These are phyloP conservation scores for Fraxinus latifolia DNA, from an alignment of 305 asterid species.

Conservation along the genomic window DNA sequence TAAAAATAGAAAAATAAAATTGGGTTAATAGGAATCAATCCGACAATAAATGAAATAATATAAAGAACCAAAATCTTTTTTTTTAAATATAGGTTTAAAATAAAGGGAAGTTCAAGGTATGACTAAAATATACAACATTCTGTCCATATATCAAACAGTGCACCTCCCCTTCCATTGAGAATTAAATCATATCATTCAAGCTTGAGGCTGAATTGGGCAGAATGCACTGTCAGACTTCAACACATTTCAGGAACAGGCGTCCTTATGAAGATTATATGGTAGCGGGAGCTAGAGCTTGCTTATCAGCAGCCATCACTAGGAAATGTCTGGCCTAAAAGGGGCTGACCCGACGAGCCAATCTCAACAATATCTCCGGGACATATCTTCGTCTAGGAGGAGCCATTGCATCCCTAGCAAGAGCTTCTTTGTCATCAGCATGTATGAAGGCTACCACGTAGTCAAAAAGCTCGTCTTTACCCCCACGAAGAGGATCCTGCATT, in stretches of 20 bases:
- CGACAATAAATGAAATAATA: neutral
- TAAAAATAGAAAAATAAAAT: too few species aligned
- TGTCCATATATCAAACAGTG: neutral
- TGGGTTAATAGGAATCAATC: neutral
- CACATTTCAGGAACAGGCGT: constrained; percentile 3
- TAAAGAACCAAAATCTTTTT: neutral
- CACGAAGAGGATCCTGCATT: constrained; percentile 90
- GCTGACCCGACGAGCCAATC: constrained; percentile 65
- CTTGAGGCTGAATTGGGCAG: neutral
- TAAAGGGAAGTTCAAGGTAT: neutral
- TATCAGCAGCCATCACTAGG: constrained; percentile 9
- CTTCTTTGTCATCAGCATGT: constrained; percentile 68
- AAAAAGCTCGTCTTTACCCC: constrained; percentile 89
- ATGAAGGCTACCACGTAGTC: constrained; percentile 62
- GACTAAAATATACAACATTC: neutral
- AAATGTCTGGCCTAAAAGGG: constrained; percentile 51
- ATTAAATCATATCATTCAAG: neutral
- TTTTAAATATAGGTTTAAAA: neutral
- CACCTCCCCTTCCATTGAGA: neutral
- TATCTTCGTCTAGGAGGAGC: constrained; percentile 77
- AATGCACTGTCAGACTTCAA: neutral
- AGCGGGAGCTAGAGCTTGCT: neutral
- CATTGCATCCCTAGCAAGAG: constrained; percentile 61
- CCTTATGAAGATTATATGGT: neutral
- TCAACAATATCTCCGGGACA: constrained; percentile 74